Evolutionary conservation across 148 eudicot species (phyloP).

Genomic region (Selenicereus undatus): DNA sequence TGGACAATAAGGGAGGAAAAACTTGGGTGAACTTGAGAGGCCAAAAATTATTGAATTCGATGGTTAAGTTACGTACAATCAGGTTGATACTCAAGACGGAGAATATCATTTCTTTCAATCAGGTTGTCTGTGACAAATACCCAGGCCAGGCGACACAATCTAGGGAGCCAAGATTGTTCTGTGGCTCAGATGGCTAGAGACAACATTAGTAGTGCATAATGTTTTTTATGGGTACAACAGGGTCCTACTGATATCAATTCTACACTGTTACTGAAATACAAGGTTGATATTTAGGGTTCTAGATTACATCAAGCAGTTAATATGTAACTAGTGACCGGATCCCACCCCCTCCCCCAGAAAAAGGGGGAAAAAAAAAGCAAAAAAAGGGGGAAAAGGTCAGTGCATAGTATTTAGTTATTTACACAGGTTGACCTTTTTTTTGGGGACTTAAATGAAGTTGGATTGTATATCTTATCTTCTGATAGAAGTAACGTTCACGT

Average conservation of each 20-base stretch:
- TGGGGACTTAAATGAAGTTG: too few relatives aligned
- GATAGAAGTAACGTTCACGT: too few relatives aligned
- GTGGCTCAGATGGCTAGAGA: conserved; percentile 1
- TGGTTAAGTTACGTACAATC: conserved; percentile 7
- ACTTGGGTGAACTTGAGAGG: not conserved
- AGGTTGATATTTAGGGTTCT: not conserved
- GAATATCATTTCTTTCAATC: conserved; percentile 14
- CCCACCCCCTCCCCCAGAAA: too few relatives aligned
- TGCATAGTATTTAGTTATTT: too few relatives aligned
- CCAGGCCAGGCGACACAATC: conserved; percentile 9
- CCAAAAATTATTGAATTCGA: not conserved
- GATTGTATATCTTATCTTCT: too few relatives aligned
- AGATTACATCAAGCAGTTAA: too few relatives aligned
- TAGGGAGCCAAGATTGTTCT: not conserved
- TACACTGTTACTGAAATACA: not conserved
- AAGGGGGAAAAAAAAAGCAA: too few relatives aligned
- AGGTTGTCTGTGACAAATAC: not conserved
- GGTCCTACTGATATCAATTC: not conserved
- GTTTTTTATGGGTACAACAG: not conserved
- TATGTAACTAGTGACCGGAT: too few relatives aligned
- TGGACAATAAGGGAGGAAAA: conserved; percentile 5
- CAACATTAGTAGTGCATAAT: not conserved
- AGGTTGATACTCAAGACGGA: not conserved
- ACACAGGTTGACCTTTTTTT: too few relatives aligned
- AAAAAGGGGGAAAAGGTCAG: too few relatives aligned